Percentiles rank a stretch among this genome's conserved stretches.
Conservation (phyloP, 331 rosid species). For the Malus hybrid region DNA sequence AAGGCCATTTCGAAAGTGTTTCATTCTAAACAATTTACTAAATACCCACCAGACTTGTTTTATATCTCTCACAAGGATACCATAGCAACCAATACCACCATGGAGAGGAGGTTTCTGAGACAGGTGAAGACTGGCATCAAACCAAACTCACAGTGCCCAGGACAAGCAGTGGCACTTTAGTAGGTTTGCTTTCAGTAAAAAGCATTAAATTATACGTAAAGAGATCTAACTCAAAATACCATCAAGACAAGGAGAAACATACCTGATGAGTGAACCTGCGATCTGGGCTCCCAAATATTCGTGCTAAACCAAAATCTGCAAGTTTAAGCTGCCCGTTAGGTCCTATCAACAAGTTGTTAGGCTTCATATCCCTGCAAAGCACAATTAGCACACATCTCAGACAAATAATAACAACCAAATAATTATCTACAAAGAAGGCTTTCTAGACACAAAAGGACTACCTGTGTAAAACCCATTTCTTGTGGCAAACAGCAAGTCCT, state of each 20-base stretch:
- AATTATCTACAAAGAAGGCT: background rate
- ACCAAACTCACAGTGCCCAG: background rate
- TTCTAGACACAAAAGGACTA: conserved; percentile 13
- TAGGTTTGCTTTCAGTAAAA: background rate
- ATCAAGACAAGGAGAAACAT: conserved; percentile 18
- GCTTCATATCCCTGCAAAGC: conserved; percentile 92
- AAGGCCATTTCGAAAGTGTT: background rate
- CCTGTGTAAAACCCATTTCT: conserved; percentile 98
- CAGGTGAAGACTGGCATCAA: background rate
- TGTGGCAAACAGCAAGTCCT: conserved; percentile 94
- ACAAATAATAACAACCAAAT: conserved; percentile 15
- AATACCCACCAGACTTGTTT: background rate
- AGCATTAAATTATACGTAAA: background rate
- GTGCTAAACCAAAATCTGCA: conserved; percentile 98
- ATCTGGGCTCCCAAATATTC: conserved; percentile 95
- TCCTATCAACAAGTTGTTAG: conserved; percentile 95
- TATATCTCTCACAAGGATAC: background rate
- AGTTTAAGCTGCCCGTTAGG: conserved; percentile 88
- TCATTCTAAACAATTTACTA: background rate
- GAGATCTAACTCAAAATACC: conserved; percentile 3
- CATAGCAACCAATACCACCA: background rate
- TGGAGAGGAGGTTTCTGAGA: background rate
- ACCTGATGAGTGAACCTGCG: conserved; percentile 96
- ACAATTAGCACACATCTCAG: conserved; percentile 12
- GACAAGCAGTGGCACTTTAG: background rate